Evolutionary conservation across 2,329 filamentous ascomycete genomes (phyloP), one percentile per base, ranked within the genome.

Genomic region (Westerdykella sp.): DNA sequence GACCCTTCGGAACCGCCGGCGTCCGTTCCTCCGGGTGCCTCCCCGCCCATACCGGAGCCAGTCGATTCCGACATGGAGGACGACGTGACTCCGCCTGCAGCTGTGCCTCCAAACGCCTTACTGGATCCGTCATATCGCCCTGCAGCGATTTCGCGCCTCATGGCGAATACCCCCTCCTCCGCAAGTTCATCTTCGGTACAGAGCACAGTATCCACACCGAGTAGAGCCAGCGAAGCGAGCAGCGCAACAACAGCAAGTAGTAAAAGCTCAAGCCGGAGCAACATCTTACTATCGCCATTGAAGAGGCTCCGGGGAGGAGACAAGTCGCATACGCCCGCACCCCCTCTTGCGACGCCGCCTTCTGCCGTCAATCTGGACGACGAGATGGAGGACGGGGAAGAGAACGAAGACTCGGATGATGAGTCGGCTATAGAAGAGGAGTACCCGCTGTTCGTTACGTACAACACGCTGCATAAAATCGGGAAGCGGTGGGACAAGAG

Each of bases 391-490:
- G 37, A 34, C 4, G 22, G 13, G 1, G 46, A 47, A 15, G 53
- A 48, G 68, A 22, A 63, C 70, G 25, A 28, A 28, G 25, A 28
- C 25, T 28, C 25, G 16, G 58, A 28, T 10, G 25, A 54, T 47
- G 60, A 28, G 25, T 11, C 32, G 9, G 32, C 32, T 14, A 9
- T 35, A 3, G 32, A 35, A 14, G 67, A 54, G 30, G 75, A 78
- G 34, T 80, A 83, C 49, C 91, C 91, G 1, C 77, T 97, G 32
- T 97, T 97, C 65, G 87, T 98, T 37, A 95, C 90, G 6, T 97
- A 91, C 90, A 95, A 96, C 70, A 87, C 80, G 0, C 56, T 88
- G 42, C 80, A 78, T 6, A 67, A 73, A 16, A 14, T 35, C 10
- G 32, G 16, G 16, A 72, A 65, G 41, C 53, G 16, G 13, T 78